Evolutionary conservation across 2,329 filamentous ascomycete species (phyloP).

Genomic region (Stagonosporopsis rhizophila): DNA sequence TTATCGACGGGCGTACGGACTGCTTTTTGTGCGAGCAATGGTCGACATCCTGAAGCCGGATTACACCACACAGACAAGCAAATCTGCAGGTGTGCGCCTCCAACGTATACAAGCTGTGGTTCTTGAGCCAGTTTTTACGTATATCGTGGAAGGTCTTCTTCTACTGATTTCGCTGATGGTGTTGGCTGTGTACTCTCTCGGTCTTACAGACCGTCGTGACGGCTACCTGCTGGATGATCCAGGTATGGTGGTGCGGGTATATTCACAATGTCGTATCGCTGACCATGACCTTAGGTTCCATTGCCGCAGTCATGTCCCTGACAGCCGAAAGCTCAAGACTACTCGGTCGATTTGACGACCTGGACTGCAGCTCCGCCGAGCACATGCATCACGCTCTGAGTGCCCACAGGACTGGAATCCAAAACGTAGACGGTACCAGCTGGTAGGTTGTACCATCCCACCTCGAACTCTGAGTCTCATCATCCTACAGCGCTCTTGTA

Average conservation of each 20-base stretch:
- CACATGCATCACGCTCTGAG: not conserved
- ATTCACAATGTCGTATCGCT: not conserved
- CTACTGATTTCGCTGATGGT: slow-evolving; percentile 29
- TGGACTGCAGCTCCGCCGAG: not conserved
- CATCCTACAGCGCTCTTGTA: not conserved
- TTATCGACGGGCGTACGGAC: too few relatives aligned
- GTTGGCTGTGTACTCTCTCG: not conserved
- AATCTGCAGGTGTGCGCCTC: not conserved
- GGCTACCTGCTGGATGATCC: not conserved
- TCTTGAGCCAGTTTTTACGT: slow-evolving; percentile 47
- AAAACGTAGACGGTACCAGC: not conserved
- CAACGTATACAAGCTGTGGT: slow-evolving; percentile 44
- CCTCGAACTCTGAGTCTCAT: not conserved
- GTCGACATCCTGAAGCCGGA: not conserved
- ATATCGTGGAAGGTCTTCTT: slow-evolving; percentile 44
- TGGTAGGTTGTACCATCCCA: not conserved
- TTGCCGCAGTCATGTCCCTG: not conserved
- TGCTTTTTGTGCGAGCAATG: not conserved
- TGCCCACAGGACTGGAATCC: too few relatives aligned
- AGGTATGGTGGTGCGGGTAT: not conserved
- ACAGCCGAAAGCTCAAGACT: not conserved
- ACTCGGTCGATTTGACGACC: not conserved
- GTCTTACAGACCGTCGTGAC: not conserved
- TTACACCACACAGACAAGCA: not conserved
- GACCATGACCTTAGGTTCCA: not conserved